Percentiles rank a stretch among this genome's conserved stretches.
Evolutionary conservation across 805 yeast genomes (phyloP).

Genomic region (Middelhovenomyces tepae): DNA sequence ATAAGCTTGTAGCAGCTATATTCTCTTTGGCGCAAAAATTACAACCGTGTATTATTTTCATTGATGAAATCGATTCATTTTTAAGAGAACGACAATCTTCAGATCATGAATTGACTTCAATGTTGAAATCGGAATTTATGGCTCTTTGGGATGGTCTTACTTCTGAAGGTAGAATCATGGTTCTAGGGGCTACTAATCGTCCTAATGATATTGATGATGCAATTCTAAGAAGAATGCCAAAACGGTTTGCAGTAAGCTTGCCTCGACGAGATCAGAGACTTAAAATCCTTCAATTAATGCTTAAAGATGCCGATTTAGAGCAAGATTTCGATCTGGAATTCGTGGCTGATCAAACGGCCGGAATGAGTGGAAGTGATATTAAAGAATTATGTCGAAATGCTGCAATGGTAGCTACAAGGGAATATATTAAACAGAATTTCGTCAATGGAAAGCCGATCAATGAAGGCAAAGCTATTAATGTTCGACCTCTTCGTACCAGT

Average conservation of each 20-base stretch:
- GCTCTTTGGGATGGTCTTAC: slow-evolving; percentile 93
- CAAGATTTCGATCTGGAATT: slow-evolving; percentile 48
- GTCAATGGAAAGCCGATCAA: slow-evolving; percentile 30
- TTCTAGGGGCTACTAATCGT: slow-evolving; percentile 91
- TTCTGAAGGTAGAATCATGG: slow-evolving; percentile 68
- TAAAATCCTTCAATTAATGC: slow-evolving; percentile 59
- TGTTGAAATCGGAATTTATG: slow-evolving; percentile 94
- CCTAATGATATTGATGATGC: slow-evolving; percentile 89
- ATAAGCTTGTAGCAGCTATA: slow-evolving; percentile 87
- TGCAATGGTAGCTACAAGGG: slow-evolving; percentile 80
- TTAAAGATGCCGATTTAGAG: slow-evolving; percentile 58
- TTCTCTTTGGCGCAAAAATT: slow-evolving; percentile 83
- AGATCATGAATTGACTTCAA: slow-evolving; percentile 94
- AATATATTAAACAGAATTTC: slow-evolving; percentile 60
- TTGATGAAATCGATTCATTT: slow-evolving; percentile 94
- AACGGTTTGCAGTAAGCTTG: slow-evolving; percentile 67
- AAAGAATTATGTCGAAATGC: slow-evolving; percentile 91
- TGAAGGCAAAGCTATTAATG: slow-evolving; percentile 32
- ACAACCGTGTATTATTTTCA: slow-evolving; percentile 90
- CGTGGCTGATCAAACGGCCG: slow-evolving; percentile 58
- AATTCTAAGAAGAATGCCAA: slow-evolving; percentile 86
- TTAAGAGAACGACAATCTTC: slow-evolving; percentile 71
- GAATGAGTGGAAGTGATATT: slow-evolving; percentile 84
- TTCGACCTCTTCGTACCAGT: slow-evolving; percentile 54
- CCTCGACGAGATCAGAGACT: slow-evolving; percentile 63